Conservation (phyloP, 768 basidiomycete genomes). For the Fomitopsis serialis region DNA sequence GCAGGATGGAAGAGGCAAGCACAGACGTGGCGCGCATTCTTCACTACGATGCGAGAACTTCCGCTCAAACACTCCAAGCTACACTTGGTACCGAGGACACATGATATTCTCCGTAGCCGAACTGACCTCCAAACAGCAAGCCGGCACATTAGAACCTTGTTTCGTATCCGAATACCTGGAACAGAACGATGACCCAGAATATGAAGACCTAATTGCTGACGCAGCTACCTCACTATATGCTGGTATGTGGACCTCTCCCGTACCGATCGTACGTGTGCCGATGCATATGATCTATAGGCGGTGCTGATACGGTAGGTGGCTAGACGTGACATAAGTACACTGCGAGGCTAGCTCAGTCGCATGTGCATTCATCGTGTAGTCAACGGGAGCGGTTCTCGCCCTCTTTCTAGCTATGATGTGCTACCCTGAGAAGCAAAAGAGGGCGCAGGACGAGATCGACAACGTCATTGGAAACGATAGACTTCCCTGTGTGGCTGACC, state of each 20-base stretch:
- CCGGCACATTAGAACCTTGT: conserved; percentile 15
- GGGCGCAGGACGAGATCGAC: conserved; percentile 33
- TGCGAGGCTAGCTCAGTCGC: background rate
- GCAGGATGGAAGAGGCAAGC: conserved; percentile 30
- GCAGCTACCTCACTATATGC: conserved; percentile 11
- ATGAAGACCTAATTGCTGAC: conserved; percentile 10
- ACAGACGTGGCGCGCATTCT: conserved; percentile 23
- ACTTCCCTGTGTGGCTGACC: conserved; percentile 39
- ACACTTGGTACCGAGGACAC: conserved; percentile 26
- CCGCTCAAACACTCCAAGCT: conserved; percentile 16
- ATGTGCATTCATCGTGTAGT: conserved; percentile 14
- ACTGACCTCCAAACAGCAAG: conserved; percentile 7
- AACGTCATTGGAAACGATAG: conserved; percentile 26
- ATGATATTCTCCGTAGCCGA: background rate
- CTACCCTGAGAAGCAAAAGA: conserved; percentile 31
- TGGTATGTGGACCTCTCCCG: conserved; percentile 2
- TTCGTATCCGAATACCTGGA: conserved; percentile 14
- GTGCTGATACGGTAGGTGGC: conserved; percentile 15
- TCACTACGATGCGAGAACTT: conserved; percentile 15
- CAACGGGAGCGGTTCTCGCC: conserved; percentile 23
- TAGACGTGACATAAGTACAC: background rate
- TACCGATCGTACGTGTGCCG: no score
- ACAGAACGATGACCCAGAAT: conserved; percentile 1
- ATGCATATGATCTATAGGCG: conserved; percentile 1
- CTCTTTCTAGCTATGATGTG: conserved; percentile 32